Evolutionary conservation across 257 asterid species (phyloP).

Genomic region (Orobanche coerulescens): DNA sequence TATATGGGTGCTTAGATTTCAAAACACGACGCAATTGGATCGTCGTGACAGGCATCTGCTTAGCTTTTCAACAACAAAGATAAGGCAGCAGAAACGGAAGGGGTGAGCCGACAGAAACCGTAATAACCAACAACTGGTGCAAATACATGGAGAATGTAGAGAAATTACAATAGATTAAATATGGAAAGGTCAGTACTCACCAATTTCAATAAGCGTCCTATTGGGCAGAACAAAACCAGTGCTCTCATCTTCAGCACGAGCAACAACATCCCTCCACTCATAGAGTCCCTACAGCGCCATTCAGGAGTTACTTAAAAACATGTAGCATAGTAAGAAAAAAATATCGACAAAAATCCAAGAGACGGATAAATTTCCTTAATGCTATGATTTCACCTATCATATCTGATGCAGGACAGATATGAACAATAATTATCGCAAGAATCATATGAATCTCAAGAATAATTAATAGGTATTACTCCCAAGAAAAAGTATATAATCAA

Average conservation of each 20-base stretch:
- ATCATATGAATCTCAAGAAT: too few relatives aligned
- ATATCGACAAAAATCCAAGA: neutral
- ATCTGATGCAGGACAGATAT: too few relatives aligned
- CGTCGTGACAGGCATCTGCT: conserved; percentile 77
- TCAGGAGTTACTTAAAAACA: conserved; percentile 14
- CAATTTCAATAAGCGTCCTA: conserved; percentile 80
- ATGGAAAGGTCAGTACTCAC: conserved; percentile 30
- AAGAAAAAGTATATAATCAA: too few relatives aligned
- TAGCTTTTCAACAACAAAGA: conserved; percentile 51
- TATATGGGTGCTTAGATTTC: conserved; percentile 71
- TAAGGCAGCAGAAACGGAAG: neutral
- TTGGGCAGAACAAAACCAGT: conserved; percentile 93
- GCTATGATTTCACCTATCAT: too few relatives aligned
- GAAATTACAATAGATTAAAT: conserved; percentile 14
- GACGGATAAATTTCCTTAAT: neutral
- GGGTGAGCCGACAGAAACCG: conserved; percentile 13
- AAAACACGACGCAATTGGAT: conserved; percentile 50
- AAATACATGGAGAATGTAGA: conserved; percentile 9
- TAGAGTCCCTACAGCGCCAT: conserved; percentile 61
- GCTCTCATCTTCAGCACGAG: conserved; percentile 99
- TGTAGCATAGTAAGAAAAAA: neutral
- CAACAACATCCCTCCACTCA: conserved; percentile 93
- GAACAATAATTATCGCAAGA: too few relatives aligned
- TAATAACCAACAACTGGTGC: conserved; percentile 8
- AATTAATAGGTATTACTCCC: too few relatives aligned